A percentile compares a stretch with the other conserved stretches of the same genome.
Evolutionary conservation across 140 eudicot genomes (phyloP).

Genomic region (Anethum foeniculum): DNA sequence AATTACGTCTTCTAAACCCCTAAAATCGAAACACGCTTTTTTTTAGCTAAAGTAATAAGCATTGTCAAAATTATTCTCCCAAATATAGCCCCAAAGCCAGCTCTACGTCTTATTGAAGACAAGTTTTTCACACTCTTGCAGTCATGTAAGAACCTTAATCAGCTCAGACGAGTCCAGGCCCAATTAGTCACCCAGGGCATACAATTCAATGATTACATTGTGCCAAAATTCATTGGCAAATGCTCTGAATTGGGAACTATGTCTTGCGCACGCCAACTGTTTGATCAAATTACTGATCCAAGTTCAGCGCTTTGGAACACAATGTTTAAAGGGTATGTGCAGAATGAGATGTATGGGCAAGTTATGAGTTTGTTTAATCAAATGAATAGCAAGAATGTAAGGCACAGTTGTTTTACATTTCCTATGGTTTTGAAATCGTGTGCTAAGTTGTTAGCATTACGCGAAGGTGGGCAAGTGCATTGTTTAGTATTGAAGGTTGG

Average conservation of each 20-base stretch:
- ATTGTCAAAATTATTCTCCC: constrained; percentile 30
- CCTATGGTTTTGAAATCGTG: constrained; percentile 76
- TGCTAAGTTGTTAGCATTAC: constrained; percentile 34
- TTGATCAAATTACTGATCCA: constrained; percentile 54
- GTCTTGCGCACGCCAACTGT: constrained; percentile 46
- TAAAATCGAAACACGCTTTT: neutral
- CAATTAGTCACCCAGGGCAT: constrained; percentile 44
- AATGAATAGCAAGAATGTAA: constrained; percentile 39
- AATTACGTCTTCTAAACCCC: neutral
- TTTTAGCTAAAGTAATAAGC: neutral
- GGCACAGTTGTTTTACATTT: constrained; percentile 47
- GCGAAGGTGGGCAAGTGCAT: constrained; percentile 51
- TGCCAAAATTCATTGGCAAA: constrained; percentile 33
- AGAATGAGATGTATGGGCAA: constrained; percentile 31
- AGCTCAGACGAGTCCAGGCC: constrained; percentile 46
- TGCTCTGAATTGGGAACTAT: constrained; percentile 26
- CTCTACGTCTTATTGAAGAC: constrained; percentile 38
- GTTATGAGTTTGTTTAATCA: constrained; percentile 33
- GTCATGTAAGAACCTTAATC: constrained; percentile 49
- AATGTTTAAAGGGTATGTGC: constrained; percentile 36
- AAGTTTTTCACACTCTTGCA: constrained; percentile 42
- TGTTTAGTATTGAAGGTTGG: constrained; percentile 52
- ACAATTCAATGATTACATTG: constrained; percentile 26
- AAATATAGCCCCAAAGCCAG: constrained; percentile 17
- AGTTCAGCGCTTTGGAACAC: constrained; percentile 34